These are phyloP conservation scores for Talaromyces sp. DNA, from an alignment of 2,329 filamentous ascomycete genomes.

Conservation along the genomic window DNA sequence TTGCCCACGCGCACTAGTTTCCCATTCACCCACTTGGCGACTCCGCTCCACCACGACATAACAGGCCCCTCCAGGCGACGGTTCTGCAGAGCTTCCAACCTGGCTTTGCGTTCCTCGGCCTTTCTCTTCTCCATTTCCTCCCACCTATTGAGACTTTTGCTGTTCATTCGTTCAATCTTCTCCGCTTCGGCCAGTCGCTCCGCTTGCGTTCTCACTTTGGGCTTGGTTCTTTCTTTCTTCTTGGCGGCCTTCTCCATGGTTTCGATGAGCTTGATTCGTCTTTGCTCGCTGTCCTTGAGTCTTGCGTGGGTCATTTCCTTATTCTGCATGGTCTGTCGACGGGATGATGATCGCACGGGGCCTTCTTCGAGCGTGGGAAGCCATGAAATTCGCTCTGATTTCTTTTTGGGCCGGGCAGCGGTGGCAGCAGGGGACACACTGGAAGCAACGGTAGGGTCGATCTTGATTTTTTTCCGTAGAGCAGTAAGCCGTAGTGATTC, in stretches of 20 bases:
- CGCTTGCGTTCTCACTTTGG: slow-evolving; percentile 77
- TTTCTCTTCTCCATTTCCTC: slow-evolving; percentile 86
- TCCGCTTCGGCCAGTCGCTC: slow-evolving; percentile 79
- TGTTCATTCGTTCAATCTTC: slow-evolving; percentile 75
- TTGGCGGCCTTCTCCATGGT: slow-evolving; percentile 58
- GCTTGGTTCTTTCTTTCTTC: slow-evolving; percentile 65
- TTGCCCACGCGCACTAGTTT: slow-evolving; percentile 67
- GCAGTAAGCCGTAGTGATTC: slow-evolving; percentile 58
- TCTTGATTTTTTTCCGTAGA: slow-evolving; percentile 66
- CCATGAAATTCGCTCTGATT: slow-evolving; percentile 66
- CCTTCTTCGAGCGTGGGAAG: slow-evolving; percentile 58
- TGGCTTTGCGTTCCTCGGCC: slow-evolving; percentile 74
- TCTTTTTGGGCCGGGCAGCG: slow-evolving; percentile 52
- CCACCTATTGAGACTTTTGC: slow-evolving; percentile 87
- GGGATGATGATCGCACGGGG: slow-evolving; percentile 56
- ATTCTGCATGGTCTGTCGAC: slow-evolving; percentile 59
- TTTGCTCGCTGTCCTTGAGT: slow-evolving; percentile 44
- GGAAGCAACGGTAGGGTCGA: slow-evolving; percentile 49
- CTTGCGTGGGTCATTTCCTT: slow-evolving; percentile 52
- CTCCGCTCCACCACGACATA: slow-evolving; percentile 89
- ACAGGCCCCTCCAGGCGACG: slow-evolving; percentile 83
- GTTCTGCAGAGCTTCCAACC: slow-evolving; percentile 80
- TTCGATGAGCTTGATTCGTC: slow-evolving; percentile 42
- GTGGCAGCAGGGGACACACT: slow-evolving; percentile 20
- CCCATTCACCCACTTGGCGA: slow-evolving; percentile 72